Evolutionary conservation across 169 alveolate species (phyloP).

Genomic region (Amoebophrya sp.): DNA sequence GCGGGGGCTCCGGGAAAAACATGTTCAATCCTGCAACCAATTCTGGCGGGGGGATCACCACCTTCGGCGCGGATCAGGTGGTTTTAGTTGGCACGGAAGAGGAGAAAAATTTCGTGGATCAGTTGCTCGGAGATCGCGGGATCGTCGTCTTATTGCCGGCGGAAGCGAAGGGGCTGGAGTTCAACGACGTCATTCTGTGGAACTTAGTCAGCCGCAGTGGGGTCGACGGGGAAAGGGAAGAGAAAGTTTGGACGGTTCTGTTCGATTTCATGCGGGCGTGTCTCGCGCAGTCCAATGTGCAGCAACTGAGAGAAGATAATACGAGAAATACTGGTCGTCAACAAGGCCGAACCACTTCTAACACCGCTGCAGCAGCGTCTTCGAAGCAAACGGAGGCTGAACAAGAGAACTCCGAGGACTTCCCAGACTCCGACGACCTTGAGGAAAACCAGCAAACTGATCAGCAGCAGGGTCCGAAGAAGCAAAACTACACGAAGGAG

Average conservation of each 20-base stretch:
- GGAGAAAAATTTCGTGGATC: background rate
- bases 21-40: too few relatives aligned
- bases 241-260: background rate
- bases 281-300: background rate
- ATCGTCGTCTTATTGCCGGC: background rate
- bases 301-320: too few relatives aligned
- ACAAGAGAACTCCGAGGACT: background rate
- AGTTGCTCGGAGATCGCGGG: background rate
- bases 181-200: background rate
- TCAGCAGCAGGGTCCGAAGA: background rate
- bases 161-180: background rate
- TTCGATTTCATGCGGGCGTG: background rate
- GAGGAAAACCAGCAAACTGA: background rate
- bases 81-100: background rate
- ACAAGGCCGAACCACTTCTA: too few relatives aligned
- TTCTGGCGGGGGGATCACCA: background rate
- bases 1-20: too few relatives aligned
- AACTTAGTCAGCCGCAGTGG: background rate
- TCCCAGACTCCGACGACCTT: too few relatives aligned
- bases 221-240: background rate
- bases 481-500: too few relatives aligned
- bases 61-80: slow-evolving; percentile 9
- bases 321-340: too few relatives aligned
- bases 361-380: background rate
- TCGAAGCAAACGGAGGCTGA: background rate